phyloP scores from a whole-genome alignment of 2,329 filamentous ascomycete genomes.

The Penicillium paneum region DNA sequence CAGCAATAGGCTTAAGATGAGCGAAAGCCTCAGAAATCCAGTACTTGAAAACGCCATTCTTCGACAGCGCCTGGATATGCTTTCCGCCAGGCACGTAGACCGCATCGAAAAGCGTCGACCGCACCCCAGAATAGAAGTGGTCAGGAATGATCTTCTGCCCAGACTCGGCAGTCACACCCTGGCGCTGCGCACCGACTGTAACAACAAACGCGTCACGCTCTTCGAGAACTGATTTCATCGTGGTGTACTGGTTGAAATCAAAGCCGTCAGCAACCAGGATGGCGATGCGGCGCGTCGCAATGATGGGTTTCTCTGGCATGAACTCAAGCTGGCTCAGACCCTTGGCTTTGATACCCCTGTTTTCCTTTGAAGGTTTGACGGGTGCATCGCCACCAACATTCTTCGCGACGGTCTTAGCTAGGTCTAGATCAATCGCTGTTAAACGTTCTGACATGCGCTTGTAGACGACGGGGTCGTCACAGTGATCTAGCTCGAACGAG shows the following conservation, averaged over 20 bases:
- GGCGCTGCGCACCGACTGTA: slow-evolving; percentile 68
- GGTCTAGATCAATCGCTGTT: slow-evolving; percentile 65
- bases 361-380: slow-evolving; percentile 52
- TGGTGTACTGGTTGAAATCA: slow-evolving; percentile 62
- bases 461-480: slow-evolving; percentile 76
- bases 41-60: slow-evolving; percentile 70
- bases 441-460: slow-evolving; percentile 66
- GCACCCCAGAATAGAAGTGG: slow-evolving; percentile 75
- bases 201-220: slow-evolving; percentile 65
- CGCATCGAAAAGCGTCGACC: slow-evolving; percentile 75
- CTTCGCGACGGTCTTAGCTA: slow-evolving; percentile 67
- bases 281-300: slow-evolving; percentile 67
- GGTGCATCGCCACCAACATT: slow-evolving; percentile 67
- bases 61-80: slow-evolving; percentile 59
- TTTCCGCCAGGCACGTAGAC: slow-evolving; percentile 72
- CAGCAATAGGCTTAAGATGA: slow-evolving; percentile 74
- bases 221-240: slow-evolving; percentile 61
- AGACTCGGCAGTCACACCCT: slow-evolving; percentile 61
- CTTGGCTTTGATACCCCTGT: slow-evolving; percentile 66
- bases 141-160: slow-evolving; percentile 63
- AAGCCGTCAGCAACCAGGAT: slow-evolving; percentile 77
- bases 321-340: slow-evolving; percentile 64
- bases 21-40: slow-evolving; percentile 79
- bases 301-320: slow-evolving; percentile 60
- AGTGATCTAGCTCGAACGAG: slow-evolving; percentile 47